Evolutionary conservation across 331 rosid genomes (phyloP).

Genomic region (Malus hybrid): DNA sequence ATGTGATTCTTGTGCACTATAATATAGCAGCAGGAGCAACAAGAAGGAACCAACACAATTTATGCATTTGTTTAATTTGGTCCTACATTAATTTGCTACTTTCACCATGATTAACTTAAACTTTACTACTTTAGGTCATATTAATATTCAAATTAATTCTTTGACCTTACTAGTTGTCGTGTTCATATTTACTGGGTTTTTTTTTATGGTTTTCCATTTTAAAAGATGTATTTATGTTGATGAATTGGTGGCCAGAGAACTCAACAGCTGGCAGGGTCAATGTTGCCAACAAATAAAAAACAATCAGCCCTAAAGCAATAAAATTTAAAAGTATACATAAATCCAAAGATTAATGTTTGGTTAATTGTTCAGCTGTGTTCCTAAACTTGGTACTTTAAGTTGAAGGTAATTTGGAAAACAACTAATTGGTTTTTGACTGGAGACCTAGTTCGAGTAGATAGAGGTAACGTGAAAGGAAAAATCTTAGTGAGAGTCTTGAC

Average conservation of each 20-base stretch:
- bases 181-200: not conserved
- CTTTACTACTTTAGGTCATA: not conserved
- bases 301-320: not conserved
- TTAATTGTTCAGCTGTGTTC: too few relatives aligned
- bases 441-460: too few relatives aligned
- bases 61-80: too few relatives aligned
- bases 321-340: not conserved
- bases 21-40: too few relatives aligned
- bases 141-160: not conserved
- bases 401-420: too few relatives aligned
- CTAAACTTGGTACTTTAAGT: too few relatives aligned
- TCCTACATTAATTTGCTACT: not conserved
- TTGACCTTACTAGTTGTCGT: not conserved
- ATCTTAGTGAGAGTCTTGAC: too few relatives aligned
- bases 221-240: not conserved
- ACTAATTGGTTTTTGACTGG: too few relatives aligned
- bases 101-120: not conserved
- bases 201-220: not conserved
- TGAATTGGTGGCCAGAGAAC: not conserved
- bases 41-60: too few relatives aligned
- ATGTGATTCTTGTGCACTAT: not conserved
- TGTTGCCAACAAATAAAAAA: not conserved
- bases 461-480: too few relatives aligned
- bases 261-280: slow-evolving; percentile 20
- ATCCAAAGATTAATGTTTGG: not conserved